phyloP scores from a whole-genome alignment of 495 filamentous ascomycete species.

The Thermothielavioides terrestris region DNA sequence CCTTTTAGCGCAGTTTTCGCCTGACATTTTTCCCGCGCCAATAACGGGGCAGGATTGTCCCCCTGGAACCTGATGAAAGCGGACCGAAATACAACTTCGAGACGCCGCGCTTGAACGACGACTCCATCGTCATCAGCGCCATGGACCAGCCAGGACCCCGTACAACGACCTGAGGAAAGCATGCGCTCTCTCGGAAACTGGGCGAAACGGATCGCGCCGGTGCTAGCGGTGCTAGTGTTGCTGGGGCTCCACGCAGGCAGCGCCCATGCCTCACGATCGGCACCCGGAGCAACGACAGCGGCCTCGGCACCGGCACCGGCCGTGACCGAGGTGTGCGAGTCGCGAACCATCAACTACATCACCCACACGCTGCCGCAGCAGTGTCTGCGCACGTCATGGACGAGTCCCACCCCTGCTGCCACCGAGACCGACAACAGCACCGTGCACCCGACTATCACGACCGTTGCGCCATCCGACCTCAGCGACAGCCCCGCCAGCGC shows the following conservation, averaged over 20 bases:
- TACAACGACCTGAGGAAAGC: slow-evolving; percentile 14
- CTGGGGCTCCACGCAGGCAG: slow-evolving; percentile 18
- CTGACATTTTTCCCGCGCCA: too few relatives aligned
- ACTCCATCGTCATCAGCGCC: slow-evolving; percentile 5
- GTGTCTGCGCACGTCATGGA: slow-evolving; percentile 50
- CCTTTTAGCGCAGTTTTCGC: too few relatives aligned
- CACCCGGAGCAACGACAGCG: slow-evolving; percentile 10
- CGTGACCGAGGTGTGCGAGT: slow-evolving; percentile 44
- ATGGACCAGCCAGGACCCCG: slow-evolving; percentile 17
- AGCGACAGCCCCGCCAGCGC: slow-evolving; percentile 4
- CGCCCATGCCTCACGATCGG: slow-evolving; percentile 14
- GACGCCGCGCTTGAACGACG: background rate
- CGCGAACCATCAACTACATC: slow-evolving; percentile 69
- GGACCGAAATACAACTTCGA: background rate
- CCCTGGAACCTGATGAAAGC: background rate
- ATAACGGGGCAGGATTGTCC: too few relatives aligned
- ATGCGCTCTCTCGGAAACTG: slow-evolving; percentile 14
- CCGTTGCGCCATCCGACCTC: slow-evolving; percentile 3
- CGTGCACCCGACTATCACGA: background rate
- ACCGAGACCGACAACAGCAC: slow-evolving; percentile 5
- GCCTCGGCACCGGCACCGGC: slow-evolving; percentile 8
- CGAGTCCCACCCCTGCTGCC: slow-evolving; percentile 15
- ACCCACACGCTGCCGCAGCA: slow-evolving; percentile 71
- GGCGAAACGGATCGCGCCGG: slow-evolving; percentile 8
- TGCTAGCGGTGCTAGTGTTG: slow-evolving; percentile 15